Evolutionary conservation across 306 rosid species (phyloP).

Genomic region (Trifolium repens): DNA sequence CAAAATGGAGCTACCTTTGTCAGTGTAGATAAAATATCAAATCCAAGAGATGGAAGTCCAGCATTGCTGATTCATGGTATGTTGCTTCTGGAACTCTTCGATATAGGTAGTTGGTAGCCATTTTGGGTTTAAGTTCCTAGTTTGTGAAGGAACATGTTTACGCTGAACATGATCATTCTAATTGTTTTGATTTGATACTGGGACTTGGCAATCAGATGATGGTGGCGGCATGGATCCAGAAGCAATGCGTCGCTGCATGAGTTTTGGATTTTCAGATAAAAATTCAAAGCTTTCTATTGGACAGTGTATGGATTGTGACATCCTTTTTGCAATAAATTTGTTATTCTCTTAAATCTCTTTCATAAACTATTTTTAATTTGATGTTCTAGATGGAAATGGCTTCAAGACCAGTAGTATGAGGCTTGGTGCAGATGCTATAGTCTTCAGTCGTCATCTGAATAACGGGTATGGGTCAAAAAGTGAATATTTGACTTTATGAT

Average conservation of each 20-base stretch:
- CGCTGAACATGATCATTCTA: constrained; percentile 10
- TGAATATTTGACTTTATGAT: constrained; percentile 11
- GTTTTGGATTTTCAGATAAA: constrained; percentile 94
- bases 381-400: constrained; percentile 94
- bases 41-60: constrained; percentile 83
- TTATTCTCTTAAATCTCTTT: constrained; percentile 18
- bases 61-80: constrained; percentile 92
- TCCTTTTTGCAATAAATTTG: constrained; percentile 34
- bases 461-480: constrained; percentile 57
- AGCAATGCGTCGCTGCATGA: constrained; percentile 86
- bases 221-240: constrained; percentile 95
- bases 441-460: constrained; percentile 70
- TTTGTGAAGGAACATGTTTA: constrained; percentile 24
- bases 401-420: constrained; percentile 98
- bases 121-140: constrained; percentile 35
- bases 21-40: constrained; percentile 72
- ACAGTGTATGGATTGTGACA: constrained; percentile 66
- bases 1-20: constrained; percentile 96
- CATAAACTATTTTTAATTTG: constrained; percentile 49
- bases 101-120: constrained; percentile 19
- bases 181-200: constrained; percentile 37
- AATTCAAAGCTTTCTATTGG: constrained; percentile 77
- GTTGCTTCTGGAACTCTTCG: constrained; percentile 30
- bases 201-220: constrained; percentile 61
- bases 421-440: constrained; percentile 94